phyloP scores from a whole-genome alignment of 495 filamentous ascomycete genomes.

The Entonaema liquescens region DNA sequence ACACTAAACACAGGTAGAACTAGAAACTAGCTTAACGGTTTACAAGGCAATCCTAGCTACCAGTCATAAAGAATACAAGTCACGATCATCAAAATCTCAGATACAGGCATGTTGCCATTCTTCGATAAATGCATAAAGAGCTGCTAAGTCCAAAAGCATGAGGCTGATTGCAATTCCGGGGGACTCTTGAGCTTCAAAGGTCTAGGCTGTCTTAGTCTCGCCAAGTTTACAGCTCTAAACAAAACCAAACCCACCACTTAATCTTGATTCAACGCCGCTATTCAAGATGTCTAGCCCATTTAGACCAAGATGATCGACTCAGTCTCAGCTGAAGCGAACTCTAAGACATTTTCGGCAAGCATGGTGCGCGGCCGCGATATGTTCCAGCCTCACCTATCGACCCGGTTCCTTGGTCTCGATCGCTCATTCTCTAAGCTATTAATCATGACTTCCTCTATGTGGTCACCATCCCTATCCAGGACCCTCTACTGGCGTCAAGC shows the following conservation, averaged over 20 bases:
- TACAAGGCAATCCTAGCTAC: background rate
- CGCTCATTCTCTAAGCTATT: constrained; percentile 18
- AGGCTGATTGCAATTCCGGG: background rate
- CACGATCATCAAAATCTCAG: no score
- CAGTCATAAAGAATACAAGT: no score
- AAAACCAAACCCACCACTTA: constrained; percentile 13
- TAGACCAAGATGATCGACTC: constrained; percentile 23
- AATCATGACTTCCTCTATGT: constrained; percentile 24
- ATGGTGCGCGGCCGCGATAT: constrained; percentile 9
- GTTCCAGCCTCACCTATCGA: constrained; percentile 20
- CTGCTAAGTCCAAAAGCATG: background rate
- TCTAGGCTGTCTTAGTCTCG: constrained; percentile 24
- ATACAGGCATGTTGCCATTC: no score
- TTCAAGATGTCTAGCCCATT: constrained; percentile 21
- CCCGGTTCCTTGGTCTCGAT: constrained; percentile 29
- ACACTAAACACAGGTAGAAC: background rate
- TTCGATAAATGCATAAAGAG: background rate
- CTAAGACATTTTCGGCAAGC: constrained; percentile 33
- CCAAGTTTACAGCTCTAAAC: constrained; percentile 16
- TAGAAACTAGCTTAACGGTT: background rate
- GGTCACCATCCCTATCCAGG: background rate
- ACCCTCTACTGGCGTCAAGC: constrained; percentile 10
- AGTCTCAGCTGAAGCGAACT: constrained; percentile 34
- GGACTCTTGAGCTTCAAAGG: background rate
- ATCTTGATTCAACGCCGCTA: constrained; percentile 29